Conservation (phyloP, 345 rosid species). For the Cardamine resedifolia region DNA sequence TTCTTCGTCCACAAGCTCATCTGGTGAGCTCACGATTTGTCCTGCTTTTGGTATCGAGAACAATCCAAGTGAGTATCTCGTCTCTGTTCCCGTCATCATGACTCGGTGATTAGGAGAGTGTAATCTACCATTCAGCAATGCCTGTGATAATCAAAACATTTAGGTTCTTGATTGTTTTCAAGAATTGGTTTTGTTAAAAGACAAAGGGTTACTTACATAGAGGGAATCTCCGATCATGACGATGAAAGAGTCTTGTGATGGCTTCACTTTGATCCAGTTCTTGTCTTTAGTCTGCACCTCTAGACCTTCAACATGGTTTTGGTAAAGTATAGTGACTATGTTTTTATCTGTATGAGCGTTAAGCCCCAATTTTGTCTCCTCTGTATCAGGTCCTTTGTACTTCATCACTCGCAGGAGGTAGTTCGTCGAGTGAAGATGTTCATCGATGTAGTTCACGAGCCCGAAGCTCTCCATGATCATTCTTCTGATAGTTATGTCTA, state of each 20-base stretch:
- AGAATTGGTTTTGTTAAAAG: background rate
- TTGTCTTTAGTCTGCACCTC: slow-evolving; percentile 52
- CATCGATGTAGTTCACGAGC: slow-evolving; percentile 49
- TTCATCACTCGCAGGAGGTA: slow-evolving; percentile 59
- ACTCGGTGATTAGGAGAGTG: slow-evolving; percentile 66
- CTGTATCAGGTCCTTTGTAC: slow-evolving; percentile 53
- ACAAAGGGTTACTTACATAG: slow-evolving; percentile 38
- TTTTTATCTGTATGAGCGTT: slow-evolving; percentile 57
- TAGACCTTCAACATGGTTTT: slow-evolving; percentile 61
- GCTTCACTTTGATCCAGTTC: slow-evolving; percentile 51
- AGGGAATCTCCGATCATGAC: slow-evolving; percentile 63
- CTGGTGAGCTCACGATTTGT: slow-evolving; percentile 44
- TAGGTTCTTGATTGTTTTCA: background rate
- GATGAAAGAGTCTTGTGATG: slow-evolving; percentile 52
- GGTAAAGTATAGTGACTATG: slow-evolving; percentile 58
- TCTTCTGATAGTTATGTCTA: slow-evolving; percentile 47
- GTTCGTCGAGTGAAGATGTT: slow-evolving; percentile 55
- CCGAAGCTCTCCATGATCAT: slow-evolving; percentile 62
- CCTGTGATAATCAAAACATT: slow-evolving; percentile 42
- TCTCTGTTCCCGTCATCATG: slow-evolving; percentile 59
- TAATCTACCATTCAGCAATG: slow-evolving; percentile 61
- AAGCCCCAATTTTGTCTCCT: slow-evolving; percentile 50
- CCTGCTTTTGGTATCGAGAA: slow-evolving; percentile 60
- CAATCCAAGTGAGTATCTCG: slow-evolving; percentile 58
- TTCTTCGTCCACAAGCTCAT: slow-evolving; percentile 55